Percentiles rank a stretch among this genome's conserved stretches.
These are phyloP conservation scores for Colletotrichum eremochloae DNA, from an alignment of 2,329 filamentous ascomycete genomes.

Conservation along the genomic window DNA sequence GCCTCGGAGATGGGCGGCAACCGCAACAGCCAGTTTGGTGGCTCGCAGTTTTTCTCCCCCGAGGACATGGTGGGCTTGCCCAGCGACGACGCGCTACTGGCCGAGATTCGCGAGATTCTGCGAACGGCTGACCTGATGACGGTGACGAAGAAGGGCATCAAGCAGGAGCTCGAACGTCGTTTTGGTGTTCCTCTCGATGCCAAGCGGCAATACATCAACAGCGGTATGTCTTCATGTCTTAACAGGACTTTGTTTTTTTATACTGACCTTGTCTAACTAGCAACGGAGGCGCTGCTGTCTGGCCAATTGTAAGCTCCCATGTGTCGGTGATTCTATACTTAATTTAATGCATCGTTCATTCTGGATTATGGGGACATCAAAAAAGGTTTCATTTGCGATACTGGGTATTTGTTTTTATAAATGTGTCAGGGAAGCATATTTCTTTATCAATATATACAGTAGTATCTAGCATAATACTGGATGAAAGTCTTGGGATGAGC, in stretches of 20 bases:
- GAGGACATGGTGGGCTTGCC: conserved; percentile 82
- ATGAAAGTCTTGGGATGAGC: background rate
- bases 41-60: conserved; percentile 70
- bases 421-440: conserved; percentile 2
- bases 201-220: conserved; percentile 94
- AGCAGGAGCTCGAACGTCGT: conserved; percentile 89
- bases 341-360: conserved; percentile 35
- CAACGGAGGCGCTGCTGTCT: conserved; percentile 83
- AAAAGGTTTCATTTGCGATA: conserved; percentile 17
- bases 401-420: background rate
- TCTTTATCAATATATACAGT: conserved; percentile 19
- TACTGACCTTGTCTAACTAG: conserved; percentile 54
- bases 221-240: conserved; percentile 71
- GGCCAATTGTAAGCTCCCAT: conserved; percentile 72
- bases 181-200: conserved; percentile 89
- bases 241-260: conserved; percentile 16
- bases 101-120: conserved; percentile 95
- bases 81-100: conserved; percentile 88
- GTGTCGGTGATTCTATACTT: conserved; percentile 15
- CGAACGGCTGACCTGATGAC: conserved; percentile 95
- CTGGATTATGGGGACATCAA: conserved; percentile 21
- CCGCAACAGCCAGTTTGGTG: conserved; percentile 72
- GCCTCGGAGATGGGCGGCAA: conserved; percentile 75
- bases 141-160: conserved; percentile 98
- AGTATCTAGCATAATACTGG: conserved; percentile 36